Percentiles rank a stretch among this genome's conserved stretches.
phyloP scores from a whole-genome alignment of 345 rosid genomes.

The Dovyalis caffra region DNA sequence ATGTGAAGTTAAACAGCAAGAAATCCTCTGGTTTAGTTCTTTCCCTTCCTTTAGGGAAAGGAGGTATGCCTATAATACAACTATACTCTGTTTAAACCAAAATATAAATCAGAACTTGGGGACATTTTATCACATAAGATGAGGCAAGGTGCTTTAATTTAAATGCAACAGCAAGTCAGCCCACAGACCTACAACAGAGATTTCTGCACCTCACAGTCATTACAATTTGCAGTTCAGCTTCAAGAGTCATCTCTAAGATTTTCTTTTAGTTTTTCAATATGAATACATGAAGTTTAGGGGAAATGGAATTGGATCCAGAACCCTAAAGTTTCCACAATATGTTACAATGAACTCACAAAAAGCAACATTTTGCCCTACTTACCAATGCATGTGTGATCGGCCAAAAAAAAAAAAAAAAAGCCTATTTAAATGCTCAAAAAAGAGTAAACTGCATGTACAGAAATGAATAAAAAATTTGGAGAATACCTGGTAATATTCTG shows the following conservation, averaged over 20 bases:
- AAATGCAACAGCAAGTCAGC: no score
- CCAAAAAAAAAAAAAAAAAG: no score
- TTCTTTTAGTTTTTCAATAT: neutral
- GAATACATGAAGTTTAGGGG: neutral
- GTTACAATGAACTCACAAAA: neutral
- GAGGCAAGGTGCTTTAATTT: no score
- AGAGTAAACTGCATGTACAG: neutral
- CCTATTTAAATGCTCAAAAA: neutral
- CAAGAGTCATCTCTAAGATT: neutral
- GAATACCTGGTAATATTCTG: conserved; percentile 64
- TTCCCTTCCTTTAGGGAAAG: no score
- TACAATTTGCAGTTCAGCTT: neutral
- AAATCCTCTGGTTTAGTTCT: neutral
- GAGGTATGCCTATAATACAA: neutral
- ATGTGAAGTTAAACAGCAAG: neutral
- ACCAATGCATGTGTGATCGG: neutral
- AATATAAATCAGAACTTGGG: neutral
- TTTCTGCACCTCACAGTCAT: neutral
- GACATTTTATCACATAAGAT: neutral
- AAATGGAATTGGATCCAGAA: neutral
- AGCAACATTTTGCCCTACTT: neutral
- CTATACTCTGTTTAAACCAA: neutral
- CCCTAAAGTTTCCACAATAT: neutral
- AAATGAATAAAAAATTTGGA: neutral
- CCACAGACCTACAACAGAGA: neutral